Evolutionary conservation across 2,329 filamentous ascomycete genomes (phyloP).

Genomic region (Penicillium sp.): DNA sequence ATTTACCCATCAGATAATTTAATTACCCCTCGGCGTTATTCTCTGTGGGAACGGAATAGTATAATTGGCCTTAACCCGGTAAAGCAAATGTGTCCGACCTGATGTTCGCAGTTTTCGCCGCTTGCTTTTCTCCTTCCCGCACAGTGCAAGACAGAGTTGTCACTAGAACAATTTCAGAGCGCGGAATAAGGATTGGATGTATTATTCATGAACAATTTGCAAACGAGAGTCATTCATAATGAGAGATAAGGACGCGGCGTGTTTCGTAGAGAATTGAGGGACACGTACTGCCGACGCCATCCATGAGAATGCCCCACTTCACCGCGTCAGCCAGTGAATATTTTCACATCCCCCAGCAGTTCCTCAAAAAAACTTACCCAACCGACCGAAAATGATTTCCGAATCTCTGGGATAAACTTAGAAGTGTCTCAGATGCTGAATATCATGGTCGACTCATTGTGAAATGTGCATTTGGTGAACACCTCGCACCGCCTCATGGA

Average conservation of each 20-base stretch:
- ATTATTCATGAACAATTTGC: background rate
- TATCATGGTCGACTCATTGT: background rate
- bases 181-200: background rate
- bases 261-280: background rate
- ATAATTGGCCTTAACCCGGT: background rate
- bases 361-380: constrained; percentile 7
- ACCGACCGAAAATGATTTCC: background rate
- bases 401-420: background rate
- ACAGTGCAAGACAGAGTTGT: background rate
- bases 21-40: background rate
- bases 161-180: background rate
- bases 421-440: background rate
- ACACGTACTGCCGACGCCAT: constrained; percentile 23
- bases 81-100: constrained; percentile 12
- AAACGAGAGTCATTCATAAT: too few species aligned
- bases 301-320: constrained; percentile 18
- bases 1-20: background rate
- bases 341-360: constrained; percentile 1
- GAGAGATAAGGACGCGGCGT: background rate
- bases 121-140: background rate
- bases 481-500: background rate
- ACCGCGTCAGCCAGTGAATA: constrained; percentile 20
- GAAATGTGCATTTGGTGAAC: background rate
- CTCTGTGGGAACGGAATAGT: background rate
- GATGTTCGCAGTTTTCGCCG: background rate